These are phyloP conservation scores for Intubia oerlemansii DNA, from an alignment of 2,329 filamentous ascomycete genomes.

Conservation along the genomic window DNA sequence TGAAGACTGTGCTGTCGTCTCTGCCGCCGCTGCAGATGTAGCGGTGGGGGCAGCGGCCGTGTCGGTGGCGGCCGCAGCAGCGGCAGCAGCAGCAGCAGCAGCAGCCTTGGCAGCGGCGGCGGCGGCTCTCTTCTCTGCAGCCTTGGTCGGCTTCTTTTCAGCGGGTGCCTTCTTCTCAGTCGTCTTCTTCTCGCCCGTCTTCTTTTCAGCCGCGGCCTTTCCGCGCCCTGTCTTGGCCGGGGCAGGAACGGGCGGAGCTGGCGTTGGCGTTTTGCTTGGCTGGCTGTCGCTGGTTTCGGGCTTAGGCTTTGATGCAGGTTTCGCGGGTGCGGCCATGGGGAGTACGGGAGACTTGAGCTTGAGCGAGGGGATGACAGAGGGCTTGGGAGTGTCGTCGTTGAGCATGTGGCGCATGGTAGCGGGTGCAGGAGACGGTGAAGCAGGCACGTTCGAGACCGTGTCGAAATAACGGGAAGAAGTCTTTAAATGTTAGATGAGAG, in stretches of 20 bases:
- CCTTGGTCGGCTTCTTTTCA: slow-evolving; percentile 11
- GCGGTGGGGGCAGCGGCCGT: slow-evolving; percentile 6
- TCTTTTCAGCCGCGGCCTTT: slow-evolving; percentile 1
- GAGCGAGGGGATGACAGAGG: no score
- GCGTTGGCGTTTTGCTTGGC: slow-evolving; percentile 7
- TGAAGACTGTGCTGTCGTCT: no score
- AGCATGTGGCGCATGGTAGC: no score
- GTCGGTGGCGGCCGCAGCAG: slow-evolving; percentile 4
- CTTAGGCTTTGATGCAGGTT: no score
- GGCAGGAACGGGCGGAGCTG: slow-evolving; percentile 7
- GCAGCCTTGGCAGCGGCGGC: slow-evolving; percentile 4
- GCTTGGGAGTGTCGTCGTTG: no score
- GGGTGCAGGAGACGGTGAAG: no score
- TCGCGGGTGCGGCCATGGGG: no score
- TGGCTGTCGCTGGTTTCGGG: no score
- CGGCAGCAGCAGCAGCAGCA: slow-evolving; percentile 4
- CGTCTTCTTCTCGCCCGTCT: not conserved
- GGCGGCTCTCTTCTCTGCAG: slow-evolving; percentile 3
- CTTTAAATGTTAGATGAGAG: no score
- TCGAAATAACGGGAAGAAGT: no score
- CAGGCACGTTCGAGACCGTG: no score
- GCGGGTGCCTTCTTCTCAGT: not conserved
- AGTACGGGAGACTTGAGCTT: no score
- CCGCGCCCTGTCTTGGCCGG: slow-evolving; percentile 14
- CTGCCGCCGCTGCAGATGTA: slow-evolving; percentile 1